A percentile compares a stretch with the other conserved stretches of the same genome.
Evolutionary conservation across 108 stramenopile species (phyloP).

Genomic region (Discostella pseudostelligera): DNA sequence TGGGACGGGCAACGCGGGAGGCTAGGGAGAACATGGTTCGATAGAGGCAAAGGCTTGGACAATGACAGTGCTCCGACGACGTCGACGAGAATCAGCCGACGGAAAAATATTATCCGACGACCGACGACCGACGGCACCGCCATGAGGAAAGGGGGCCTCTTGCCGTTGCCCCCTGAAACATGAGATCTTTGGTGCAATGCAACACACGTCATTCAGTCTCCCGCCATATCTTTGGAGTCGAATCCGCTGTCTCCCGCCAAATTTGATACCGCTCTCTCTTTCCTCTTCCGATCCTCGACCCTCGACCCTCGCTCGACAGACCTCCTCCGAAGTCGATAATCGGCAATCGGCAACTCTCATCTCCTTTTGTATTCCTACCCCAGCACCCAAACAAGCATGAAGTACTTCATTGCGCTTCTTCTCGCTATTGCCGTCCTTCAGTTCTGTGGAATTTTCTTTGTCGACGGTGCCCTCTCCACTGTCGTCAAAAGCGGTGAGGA

Average conservation of each 20-base stretch:
- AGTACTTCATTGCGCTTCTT: neutral
- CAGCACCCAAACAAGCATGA: neutral
- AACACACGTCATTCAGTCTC: no score
- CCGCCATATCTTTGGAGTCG: no score
- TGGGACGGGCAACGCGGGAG: slow-evolving; percentile 43
- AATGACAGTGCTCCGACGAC: no score
- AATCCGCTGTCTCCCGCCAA: no score
- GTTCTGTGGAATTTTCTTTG: neutral
- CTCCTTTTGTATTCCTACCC: neutral
- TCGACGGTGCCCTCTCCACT: slow-evolving; percentile 35
- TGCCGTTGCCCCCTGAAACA: no score
- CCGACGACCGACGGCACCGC: no score
- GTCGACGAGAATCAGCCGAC: no score
- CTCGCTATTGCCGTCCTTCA: neutral
- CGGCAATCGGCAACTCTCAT: neutral
- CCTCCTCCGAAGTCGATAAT: no score
- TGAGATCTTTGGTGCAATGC: no score
- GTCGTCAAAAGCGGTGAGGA: slow-evolving; percentile 36
- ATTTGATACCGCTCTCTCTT: no score
- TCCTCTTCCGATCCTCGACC: neutral
- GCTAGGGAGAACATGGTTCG: slow-evolving; percentile 34
- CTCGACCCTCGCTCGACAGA: neutral
- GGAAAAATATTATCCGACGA: no score
- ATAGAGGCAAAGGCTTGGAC: neutral
- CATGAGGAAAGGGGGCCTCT: no score